Evolutionary conservation across 768 basidiomycete genomes (phyloP).

Genomic region (Mycena polygramma): DNA sequence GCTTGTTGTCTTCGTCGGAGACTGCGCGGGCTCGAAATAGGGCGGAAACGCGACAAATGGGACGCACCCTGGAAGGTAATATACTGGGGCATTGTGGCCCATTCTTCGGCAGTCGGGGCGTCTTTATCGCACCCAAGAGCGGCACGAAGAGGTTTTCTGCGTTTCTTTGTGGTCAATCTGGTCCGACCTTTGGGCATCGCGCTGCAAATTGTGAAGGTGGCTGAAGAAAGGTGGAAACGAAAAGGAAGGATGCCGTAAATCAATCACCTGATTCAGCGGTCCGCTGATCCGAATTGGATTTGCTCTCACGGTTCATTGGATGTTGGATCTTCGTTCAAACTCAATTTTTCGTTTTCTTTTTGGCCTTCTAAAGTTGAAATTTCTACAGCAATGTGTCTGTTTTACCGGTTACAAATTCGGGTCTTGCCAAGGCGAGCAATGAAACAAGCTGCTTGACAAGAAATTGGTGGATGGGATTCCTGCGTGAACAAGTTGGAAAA

Average conservation of each 20-base stretch:
- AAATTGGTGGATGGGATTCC: too few relatives aligned
- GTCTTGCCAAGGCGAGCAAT: too few relatives aligned
- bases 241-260: background rate
- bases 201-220: background rate
- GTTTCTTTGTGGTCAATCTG: conserved; percentile 15
- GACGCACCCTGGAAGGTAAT: conserved; percentile 21
- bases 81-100: conserved; percentile 9
- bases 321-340: too few relatives aligned
- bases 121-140: conserved; percentile 22
- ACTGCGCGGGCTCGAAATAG: conserved; percentile 3
- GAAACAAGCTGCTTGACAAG: too few relatives aligned
- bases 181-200: conserved; percentile 25
- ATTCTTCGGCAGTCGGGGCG: conserved; percentile 18
- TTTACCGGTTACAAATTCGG: too few relatives aligned
- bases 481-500: too few relatives aligned
- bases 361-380: too few relatives aligned
- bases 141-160: background rate
- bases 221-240: background rate
- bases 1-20: background rate
- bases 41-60: background rate
- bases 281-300: background rate
- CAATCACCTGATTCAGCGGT: background rate
- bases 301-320: background rate
- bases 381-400: too few relatives aligned
- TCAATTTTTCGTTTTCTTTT: too few relatives aligned